Base-by-base conservation (phyloP, 1,139 yeast genomes). In the Taphrina sp. region DNA sequence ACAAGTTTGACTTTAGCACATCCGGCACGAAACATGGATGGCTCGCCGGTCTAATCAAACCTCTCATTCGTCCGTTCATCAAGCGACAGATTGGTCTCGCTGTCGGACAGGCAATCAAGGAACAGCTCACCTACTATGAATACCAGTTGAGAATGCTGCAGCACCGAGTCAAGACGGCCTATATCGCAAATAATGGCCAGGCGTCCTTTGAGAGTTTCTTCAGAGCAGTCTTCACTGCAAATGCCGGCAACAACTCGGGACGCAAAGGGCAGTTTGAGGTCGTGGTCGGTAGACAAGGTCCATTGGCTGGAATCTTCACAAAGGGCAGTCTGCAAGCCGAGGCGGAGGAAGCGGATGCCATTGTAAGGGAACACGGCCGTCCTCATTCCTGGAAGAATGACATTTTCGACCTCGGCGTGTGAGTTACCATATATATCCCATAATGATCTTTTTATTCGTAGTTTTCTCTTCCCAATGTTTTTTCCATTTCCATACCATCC, bases 151-250 rank as follows among this genome's bases (percentile, higher is more conserved):
- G 52, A n/a, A 38, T 44, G 46, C 42, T 53, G 22, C 47, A 37
- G 35, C 49, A 53, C 35, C 57, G 57, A n/a, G 26, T 53, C 39
- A 53, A 45, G 39, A 42, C 52, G 3, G 57, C 57, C 20, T 26
- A 35, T 17, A 42, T 53, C 26, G 57, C 57, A 19, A 53, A 53
- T 29, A 53, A 53, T 38, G 57, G 57, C 14, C 57, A 53, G 19
- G 57, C 57, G 20, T 36, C 46, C 36, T 42, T 35, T 29, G 57
- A 47, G 19, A 42, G 49, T 19, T 45, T 39, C 43, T 38, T 53
- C 35, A 28, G 52, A 14, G 57, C 57, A 5, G 19, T 53, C 39
- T 49, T 49, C 47, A 49, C 54, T 10, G 44, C 54, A 5, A 42
- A 42, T 31, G 44, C 44, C 10, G 44, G 44, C 8, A 41, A 41